Conservation (phyloP, 176 grass and related monocot genomes). For the Carex cristatella region DNA sequence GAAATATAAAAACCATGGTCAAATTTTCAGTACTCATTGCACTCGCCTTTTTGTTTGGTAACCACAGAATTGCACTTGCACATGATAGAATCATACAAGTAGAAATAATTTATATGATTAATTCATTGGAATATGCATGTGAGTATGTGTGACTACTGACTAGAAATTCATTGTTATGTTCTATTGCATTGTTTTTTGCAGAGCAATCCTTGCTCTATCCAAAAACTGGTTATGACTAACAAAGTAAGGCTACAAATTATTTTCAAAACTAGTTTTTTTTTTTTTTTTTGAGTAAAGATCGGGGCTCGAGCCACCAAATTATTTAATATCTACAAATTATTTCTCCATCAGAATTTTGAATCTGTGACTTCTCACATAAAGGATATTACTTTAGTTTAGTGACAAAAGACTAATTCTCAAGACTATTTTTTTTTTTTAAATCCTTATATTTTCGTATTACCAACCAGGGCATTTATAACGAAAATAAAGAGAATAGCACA, state of each 20-base stretch:
- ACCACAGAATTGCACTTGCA: constrained; percentile 2
- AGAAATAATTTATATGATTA: neutral
- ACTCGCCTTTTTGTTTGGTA: neutral
- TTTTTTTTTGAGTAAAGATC: too few relatives aligned
- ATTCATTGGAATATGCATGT: neutral
- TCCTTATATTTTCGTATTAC: neutral
- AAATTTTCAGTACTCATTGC: neutral
- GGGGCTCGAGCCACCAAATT: too few relatives aligned
- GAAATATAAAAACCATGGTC: neutral
- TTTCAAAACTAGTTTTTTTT: neutral
- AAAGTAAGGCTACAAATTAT: neutral
- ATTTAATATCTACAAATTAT: too few relatives aligned
- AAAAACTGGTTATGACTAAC: neutral
- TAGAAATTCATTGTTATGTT: neutral
- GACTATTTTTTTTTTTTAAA: neutral
- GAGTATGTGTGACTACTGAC: neutral
- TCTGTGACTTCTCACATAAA: too few relatives aligned
- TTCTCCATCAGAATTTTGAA: too few relatives aligned
- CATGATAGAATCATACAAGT: neutral
- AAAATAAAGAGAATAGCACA: neutral
- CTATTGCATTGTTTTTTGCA: neutral
- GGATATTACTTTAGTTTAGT: too few relatives aligned
- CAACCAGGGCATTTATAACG: neutral
- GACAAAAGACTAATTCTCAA: too few relatives aligned
- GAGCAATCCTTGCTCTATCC: neutral